These are phyloP conservation scores for Tuber magnatum DNA, from an alignment of 495 filamentous ascomycete species.

Conservation along the genomic window DNA sequence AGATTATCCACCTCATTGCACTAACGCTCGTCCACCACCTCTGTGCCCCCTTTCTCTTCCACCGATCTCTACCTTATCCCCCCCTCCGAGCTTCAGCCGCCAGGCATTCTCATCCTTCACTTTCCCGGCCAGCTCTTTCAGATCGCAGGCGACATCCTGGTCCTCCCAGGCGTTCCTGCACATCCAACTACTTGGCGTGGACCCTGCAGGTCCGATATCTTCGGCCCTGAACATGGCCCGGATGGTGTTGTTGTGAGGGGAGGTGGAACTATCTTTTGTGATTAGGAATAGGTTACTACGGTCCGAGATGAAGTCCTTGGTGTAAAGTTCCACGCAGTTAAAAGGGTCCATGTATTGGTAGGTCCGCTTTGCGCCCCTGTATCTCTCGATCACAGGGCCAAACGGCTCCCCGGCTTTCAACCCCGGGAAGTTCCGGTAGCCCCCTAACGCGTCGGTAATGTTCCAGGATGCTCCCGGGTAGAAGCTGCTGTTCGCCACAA, in stretches of 20 bases:
- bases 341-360: not conserved
- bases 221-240: too few relatives aligned
- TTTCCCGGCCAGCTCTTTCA: too few relatives aligned
- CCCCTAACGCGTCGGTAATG: too few relatives aligned
- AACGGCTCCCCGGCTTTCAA: not conserved
- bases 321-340: not conserved
- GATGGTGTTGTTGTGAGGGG: not conserved
- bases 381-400: not conserved
- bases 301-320: not conserved
- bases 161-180: too few relatives aligned
- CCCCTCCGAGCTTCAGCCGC: not conserved
- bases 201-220: too few relatives aligned
- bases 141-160: too few relatives aligned
- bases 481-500: not conserved
- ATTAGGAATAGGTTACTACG: not conserved
- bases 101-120: too few relatives aligned
- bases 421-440: too few relatives aligned
- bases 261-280: not conserved
- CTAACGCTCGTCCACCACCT: too few relatives aligned
- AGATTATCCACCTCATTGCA: slow-evolving; percentile 3
- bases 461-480: not conserved
- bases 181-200: too few relatives aligned
- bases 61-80: not conserved
- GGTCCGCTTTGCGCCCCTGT: not conserved
- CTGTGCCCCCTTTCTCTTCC: too few relatives aligned